Base-by-base conservation (phyloP, 495 filamentous ascomycete genomes). In the Xylaria longipes region DNA sequence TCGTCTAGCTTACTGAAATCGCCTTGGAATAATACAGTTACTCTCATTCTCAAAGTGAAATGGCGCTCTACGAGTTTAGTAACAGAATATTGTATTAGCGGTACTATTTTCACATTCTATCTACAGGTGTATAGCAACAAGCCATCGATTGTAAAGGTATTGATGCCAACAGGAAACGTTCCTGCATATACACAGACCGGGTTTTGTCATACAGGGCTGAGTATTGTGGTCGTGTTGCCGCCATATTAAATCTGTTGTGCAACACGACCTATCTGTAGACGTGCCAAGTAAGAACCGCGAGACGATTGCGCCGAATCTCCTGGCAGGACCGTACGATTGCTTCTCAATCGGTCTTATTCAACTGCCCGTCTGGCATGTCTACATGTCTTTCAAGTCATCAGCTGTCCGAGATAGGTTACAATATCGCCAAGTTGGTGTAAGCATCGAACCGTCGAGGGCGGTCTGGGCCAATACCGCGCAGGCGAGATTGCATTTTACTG, bases 391-490 rank as follows among this genome's bases (percentile, higher is more conserved):
- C 29, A 2, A 43, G 65, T 41, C 58, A 25, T 12, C 35, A 25
- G 41, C 33, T 43, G 11, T 11, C 60, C 60, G 60, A 17, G 37
- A 48, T 46, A 3, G 14, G 61, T 64, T 64, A 11, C 61, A 64
- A 64, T 64, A 64, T 41, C 8, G 41, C 41, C 39, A n/a, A 7
- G 14, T 64, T 8, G 14, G 46, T 46, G 41, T 31, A 14, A 64
- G 61, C 41, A 45, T 43, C 37, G 22, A 41, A 45, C 27, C 15
- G 20, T 14, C 2, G 27, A 46, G 22, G 12, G 33, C 27, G 41
- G 61, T 64, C 61, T 64, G 61, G 61, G 27, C 61, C 61, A 64
- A 46, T 64, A n/a, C 37, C 60, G 37, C 25, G 37, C 37, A 43
- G 39, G 60, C 0, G 27, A 29, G 14, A 64, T 48, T 17, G 37